A percentile compares a stretch with the other conserved stretches of the same genome.
Conservation (phyloP, 2,329 filamentous ascomycete species). For the Ceratocystis destructans region DNA sequence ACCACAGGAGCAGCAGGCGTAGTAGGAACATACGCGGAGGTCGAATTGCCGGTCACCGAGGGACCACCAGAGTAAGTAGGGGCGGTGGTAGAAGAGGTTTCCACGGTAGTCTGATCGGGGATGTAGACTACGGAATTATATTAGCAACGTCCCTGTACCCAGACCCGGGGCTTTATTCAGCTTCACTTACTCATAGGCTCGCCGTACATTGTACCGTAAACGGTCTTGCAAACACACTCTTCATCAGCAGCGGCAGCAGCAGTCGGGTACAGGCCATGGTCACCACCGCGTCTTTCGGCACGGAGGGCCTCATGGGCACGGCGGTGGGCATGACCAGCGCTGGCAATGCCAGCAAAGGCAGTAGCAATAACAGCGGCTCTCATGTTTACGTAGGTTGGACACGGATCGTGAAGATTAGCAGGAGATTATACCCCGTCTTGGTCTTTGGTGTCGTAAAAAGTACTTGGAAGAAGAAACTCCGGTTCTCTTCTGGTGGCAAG, state of each 20-base stretch:
- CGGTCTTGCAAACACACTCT: conserved; percentile 53
- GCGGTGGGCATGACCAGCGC: conserved; percentile 28
- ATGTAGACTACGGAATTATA: background rate
- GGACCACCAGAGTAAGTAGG: conserved; percentile 24
- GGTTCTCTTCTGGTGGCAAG: conserved; percentile 21
- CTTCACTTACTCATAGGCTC: conserved; percentile 45
- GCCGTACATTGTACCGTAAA: conserved; percentile 58
- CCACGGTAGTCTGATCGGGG: conserved; percentile 20
- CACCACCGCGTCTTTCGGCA: conserved; percentile 25
- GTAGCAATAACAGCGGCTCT: conserved; percentile 58
- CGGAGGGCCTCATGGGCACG: conserved; percentile 23
- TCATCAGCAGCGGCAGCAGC: conserved; percentile 36
- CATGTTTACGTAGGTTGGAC: conserved; percentile 35
- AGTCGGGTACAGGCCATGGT: conserved; percentile 21
- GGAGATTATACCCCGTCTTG: conserved; percentile 21
- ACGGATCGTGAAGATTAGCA: conserved; percentile 26
- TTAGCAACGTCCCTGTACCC: background rate
- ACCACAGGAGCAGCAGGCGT: conserved; percentile 16
- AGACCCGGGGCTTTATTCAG: background rate
- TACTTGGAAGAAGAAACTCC: conserved; percentile 18
- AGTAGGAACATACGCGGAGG: conserved; percentile 17
- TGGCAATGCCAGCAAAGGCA: conserved; percentile 43
- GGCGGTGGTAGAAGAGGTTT: conserved; percentile 21
- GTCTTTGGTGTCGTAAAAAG: conserved; percentile 25
- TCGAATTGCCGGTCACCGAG: conserved; percentile 21